A percentile compares a stretch with the other conserved stretches of the same genome.
Evolutionary conservation across 768 basidiomycete genomes (phyloP).

Genomic region (Lentinula sp.): DNA sequence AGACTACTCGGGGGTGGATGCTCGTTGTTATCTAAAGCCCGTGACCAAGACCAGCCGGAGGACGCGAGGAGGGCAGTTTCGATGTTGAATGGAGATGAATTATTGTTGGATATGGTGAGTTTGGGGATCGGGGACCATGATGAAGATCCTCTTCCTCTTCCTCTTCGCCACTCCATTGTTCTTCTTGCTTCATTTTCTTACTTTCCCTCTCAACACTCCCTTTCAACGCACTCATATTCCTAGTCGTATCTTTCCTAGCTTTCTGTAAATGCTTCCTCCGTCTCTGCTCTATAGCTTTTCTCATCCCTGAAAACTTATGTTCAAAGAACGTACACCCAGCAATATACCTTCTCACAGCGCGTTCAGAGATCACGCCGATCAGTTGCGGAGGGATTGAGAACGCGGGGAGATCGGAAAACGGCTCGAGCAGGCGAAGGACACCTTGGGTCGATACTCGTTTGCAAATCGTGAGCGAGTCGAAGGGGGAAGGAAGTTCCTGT

Average conservation of each 20-base stretch:
- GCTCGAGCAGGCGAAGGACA: constrained; percentile 78
- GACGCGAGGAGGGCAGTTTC: constrained; percentile 35
- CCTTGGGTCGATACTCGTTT: constrained; percentile 86
- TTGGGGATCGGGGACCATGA: not conserved
- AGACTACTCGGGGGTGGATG: constrained; percentile 89
- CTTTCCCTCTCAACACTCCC: constrained; percentile 21
- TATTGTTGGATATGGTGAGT: not conserved
- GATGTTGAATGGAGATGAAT: constrained; percentile 1
- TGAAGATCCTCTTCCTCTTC: no score
- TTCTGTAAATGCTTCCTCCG: constrained; percentile 61
- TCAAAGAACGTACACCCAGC: constrained; percentile 55
- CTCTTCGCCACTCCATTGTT: not conserved
- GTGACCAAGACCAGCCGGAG: constrained; percentile 73
- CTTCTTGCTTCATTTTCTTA: constrained; percentile 9
- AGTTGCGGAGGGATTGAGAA: constrained; percentile 58
- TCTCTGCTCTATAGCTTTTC: constrained; percentile 55
- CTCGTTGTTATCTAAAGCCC: constrained; percentile 78
- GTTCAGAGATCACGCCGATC: constrained; percentile 75
- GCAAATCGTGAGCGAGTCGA: constrained; percentile 68
- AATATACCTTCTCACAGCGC: constrained; percentile 70
- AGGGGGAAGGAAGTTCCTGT: constrained; percentile 25
- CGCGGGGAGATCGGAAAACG: constrained; percentile 58
- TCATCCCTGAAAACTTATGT: constrained; percentile 56
- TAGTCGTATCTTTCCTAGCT: constrained; percentile 56
- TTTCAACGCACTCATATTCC: constrained; percentile 45